These are phyloP conservation scores for Cutaneotrichosporon cutaneum DNA, from an alignment of 1,284 basidiomycete species.

Conservation along the genomic window DNA sequence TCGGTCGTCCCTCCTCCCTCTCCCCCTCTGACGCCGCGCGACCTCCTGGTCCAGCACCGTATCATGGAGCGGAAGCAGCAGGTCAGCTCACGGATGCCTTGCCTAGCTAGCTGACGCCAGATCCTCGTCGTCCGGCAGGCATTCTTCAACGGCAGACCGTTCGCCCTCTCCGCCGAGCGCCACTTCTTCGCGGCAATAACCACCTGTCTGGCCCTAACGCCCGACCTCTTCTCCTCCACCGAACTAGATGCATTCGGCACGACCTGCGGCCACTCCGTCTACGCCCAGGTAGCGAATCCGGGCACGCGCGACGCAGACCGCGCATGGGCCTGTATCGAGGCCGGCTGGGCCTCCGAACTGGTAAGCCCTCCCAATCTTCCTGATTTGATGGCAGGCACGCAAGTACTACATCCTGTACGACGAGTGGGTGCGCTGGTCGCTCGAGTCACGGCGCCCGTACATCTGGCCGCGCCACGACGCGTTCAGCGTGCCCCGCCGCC, in stretches of 20 bases:
- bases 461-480: background rate
- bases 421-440: constrained; percentile 4
- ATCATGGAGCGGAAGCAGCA: background rate
- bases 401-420: constrained; percentile 2
- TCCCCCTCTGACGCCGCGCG: background rate
- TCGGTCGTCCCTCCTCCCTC: background rate
- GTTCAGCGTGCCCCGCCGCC: background rate
- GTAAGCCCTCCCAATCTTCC: background rate
- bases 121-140: background rate
- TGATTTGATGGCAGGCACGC: background rate
- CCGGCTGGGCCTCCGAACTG: background rate
- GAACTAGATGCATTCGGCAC: background rate
- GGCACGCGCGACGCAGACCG: background rate
- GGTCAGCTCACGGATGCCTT: background rate
- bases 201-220: background rate
- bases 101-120: constrained; percentile 1
- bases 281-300: background rate
- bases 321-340: background rate
- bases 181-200: background rate
- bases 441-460: background rate
- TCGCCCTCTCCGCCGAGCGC: background rate
- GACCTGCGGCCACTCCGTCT: background rate
- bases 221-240: background rate
- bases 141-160: background rate
- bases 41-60: background rate